phyloP scores from a whole-genome alignment of 73 alveolate species.

The Symbiodinium natans region DNA sequence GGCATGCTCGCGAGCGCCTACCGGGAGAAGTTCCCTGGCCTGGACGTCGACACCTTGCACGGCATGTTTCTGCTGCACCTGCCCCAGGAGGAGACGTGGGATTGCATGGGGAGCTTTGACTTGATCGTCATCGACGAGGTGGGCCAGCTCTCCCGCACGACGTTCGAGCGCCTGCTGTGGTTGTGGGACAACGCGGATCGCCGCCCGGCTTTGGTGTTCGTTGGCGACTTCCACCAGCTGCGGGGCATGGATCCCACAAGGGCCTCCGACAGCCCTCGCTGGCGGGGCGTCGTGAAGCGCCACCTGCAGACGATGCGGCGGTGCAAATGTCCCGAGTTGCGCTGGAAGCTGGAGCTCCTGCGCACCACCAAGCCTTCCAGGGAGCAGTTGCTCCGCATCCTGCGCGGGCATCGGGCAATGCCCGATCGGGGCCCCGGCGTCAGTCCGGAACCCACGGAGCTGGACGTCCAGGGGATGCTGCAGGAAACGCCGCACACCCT shows the following conservation, averaged over 20 bases:
- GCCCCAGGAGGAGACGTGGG: background rate
- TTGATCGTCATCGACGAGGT: background rate
- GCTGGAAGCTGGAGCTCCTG: constrained; percentile 28
- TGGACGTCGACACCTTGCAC: background rate
- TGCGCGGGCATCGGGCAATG: constrained; percentile 34
- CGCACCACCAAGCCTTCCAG: constrained; percentile 3
- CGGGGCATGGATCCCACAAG: background rate
- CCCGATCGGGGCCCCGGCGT: constrained; percentile 11
- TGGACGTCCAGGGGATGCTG: background rate
- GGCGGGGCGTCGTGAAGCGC: background rate
- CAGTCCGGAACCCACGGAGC: background rate
- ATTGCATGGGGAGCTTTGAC: background rate
- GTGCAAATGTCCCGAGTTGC: constrained; percentile 11
- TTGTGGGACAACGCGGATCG: constrained; percentile 19
- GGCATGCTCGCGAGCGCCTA: constrained; percentile 19
- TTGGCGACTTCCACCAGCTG: background rate
- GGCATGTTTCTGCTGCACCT: background rate
- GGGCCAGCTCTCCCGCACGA: background rate
- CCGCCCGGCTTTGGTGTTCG: background rate
- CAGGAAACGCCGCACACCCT: background rate
- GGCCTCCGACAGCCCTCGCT: background rate
- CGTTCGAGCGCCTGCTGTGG: background rate
- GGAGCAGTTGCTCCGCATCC: background rate
- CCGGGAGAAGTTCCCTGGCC: background rate
- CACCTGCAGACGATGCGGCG: constrained; percentile 30